Conservation (phyloP, 2,329 filamentous ascomycete genomes). For the Rhinocladiella similis region DNA sequence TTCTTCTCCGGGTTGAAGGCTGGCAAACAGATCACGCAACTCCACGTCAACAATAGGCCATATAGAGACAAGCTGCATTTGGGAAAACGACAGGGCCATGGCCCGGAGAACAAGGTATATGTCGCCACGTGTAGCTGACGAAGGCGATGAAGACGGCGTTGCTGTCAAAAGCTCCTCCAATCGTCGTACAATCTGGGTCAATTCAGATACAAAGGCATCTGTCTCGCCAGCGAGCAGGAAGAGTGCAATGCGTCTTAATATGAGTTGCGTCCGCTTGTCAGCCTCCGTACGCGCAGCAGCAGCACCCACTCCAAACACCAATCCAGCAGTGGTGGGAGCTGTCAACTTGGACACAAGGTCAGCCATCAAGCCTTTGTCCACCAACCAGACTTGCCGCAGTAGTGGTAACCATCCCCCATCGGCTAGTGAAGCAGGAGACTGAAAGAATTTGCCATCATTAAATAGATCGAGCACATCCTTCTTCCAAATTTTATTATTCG, state of each 20-base stretch:
- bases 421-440: constrained; percentile 65
- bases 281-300: constrained; percentile 92
- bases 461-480: constrained; percentile 91
- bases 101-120: constrained; percentile 86
- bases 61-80: constrained; percentile 76
- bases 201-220: constrained; percentile 77
- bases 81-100: constrained; percentile 73
- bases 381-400: constrained; percentile 77
- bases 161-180: constrained; percentile 82
- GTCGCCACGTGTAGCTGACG: constrained; percentile 83
- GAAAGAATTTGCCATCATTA: constrained; percentile 84
- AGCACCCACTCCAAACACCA: constrained; percentile 97
- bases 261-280: constrained; percentile 88
- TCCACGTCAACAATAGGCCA: constrained; percentile 92
- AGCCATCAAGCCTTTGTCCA: constrained; percentile 83
- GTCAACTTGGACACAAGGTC: constrained; percentile 78
- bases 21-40: constrained; percentile 68
- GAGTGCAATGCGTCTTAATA: constrained; percentile 77
- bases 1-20: constrained; percentile 68
- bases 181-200: constrained; percentile 75
- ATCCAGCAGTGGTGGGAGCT: constrained; percentile 86
- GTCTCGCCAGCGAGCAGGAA: constrained; percentile 73
- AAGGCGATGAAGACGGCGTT: constrained; percentile 85
- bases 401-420: constrained; percentile 78
- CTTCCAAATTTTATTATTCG: constrained; percentile 85